Percentiles rank a stretch among this genome's conserved stretches.
phyloP scores from a whole-genome alignment of 805 yeast species.

The Lachancea thermotolerans region DNA sequence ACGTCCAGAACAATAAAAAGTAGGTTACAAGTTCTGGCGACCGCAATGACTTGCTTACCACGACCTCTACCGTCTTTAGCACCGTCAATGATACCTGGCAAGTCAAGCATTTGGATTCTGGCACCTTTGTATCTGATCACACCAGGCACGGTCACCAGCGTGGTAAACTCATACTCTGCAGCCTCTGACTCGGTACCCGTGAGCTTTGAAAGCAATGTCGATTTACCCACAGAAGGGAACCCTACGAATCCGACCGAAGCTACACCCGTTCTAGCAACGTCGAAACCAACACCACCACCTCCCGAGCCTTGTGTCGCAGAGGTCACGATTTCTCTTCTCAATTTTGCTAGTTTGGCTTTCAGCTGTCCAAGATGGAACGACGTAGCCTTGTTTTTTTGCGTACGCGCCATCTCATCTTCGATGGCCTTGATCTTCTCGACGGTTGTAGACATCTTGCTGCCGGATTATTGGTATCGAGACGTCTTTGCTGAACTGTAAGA shows the following conservation, averaged over 20 bases:
- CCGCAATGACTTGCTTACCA: constrained; percentile 97
- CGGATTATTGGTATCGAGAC: neutral
- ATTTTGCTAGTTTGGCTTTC: constrained; percentile 92
- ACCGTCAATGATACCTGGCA: constrained; percentile 87
- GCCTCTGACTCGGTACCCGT: constrained; percentile 97
- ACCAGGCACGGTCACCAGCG: constrained; percentile 96
- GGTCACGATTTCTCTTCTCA: constrained; percentile 83
- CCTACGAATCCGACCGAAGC: constrained; percentile 98
- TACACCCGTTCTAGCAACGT: constrained; percentile 97
- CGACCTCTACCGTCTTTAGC: constrained; percentile 90
- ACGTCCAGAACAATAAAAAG: constrained; percentile 93
- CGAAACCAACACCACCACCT: constrained; percentile 94
- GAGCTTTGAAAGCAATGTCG: constrained; percentile 75
- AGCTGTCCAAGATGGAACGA: constrained; percentile 95
- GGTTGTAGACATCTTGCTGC: constrained; percentile 48
- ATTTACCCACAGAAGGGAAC: constrained; percentile 87
- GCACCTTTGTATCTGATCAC: constrained; percentile 95
- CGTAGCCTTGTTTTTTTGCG: constrained; percentile 97
- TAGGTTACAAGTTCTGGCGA: constrained; percentile 94
- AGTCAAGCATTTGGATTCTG: constrained; percentile 89
- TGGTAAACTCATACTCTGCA: constrained; percentile 97
- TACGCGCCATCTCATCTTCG: constrained; percentile 96
- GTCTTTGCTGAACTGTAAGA: no score
- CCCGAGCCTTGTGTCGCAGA: constrained; percentile 68
- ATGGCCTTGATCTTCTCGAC: constrained; percentile 75